A percentile compares a stretch with the other conserved stretches of the same genome.
These are phyloP conservation scores for Echeveria elegans DNA, from an alignment of 164 flowering plant species.

Conservation along the genomic window DNA sequence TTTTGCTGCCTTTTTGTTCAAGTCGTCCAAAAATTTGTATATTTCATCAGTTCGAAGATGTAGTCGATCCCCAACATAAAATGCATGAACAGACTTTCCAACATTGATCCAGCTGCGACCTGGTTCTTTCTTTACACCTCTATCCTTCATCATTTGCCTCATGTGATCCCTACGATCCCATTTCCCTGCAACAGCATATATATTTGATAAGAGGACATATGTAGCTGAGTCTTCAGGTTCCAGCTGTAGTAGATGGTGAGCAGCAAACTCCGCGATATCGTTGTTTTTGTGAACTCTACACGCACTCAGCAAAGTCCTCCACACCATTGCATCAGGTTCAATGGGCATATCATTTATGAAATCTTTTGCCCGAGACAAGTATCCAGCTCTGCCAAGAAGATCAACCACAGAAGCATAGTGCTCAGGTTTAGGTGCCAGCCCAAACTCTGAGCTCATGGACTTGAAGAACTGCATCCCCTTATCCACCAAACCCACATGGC, in stretches of 20 bases:
- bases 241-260: slow-evolving; percentile 23
- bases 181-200: slow-evolving; percentile 28
- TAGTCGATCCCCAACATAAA: slow-evolving; percentile 26
- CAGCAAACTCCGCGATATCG: slow-evolving; percentile 32
- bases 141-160: slow-evolving; percentile 33
- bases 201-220: slow-evolving; percentile 33
- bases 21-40: slow-evolving; percentile 16
- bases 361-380: slow-evolving; percentile 20
- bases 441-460: slow-evolving; percentile 26
- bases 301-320: slow-evolving; percentile 39
- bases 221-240: slow-evolving; percentile 38
- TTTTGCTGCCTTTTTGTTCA: slow-evolving; percentile 19
- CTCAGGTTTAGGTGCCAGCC: slow-evolving; percentile 29
- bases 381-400: slow-evolving; percentile 32
- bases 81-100: slow-evolving; percentile 24
- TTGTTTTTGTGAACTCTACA: slow-evolving; percentile 25
- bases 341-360: slow-evolving; percentile 33
- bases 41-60: slow-evolving; percentile 23
- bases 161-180: slow-evolving; percentile 24
- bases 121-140: slow-evolving; percentile 38
- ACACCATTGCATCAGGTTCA: slow-evolving; percentile 29
- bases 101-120: slow-evolving; percentile 37
- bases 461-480: slow-evolving; percentile 27
- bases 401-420: slow-evolving; percentile 38
- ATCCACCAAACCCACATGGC: slow-evolving; percentile 31